phyloP scores from a whole-genome alignment of 352 stramenopile genomes.

The Sclerospora graminicola region DNA sequence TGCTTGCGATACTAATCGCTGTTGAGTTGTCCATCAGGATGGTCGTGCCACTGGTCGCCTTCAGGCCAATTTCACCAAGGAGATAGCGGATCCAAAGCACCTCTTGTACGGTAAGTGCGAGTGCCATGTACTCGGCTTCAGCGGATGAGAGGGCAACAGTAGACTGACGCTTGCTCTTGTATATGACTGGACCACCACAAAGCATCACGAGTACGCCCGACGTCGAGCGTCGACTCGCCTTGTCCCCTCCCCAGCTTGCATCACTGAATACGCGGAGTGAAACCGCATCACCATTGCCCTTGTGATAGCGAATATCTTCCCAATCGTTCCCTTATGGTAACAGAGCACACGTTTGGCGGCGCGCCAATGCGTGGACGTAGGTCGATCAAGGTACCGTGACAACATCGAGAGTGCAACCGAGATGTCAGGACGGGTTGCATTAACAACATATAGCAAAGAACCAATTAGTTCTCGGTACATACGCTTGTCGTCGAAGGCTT shows the following conservation, averaged over 20 bases:
- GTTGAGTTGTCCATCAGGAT: conserved; percentile 7
- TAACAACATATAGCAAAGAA: conserved; percentile 15
- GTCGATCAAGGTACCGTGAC: conserved; percentile 6
- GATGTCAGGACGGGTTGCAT: conserved; percentile 9
- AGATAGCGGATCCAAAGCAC: background rate
- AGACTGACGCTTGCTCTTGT: conserved; percentile 2
- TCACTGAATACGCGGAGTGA: background rate
- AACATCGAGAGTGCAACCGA: conserved; percentile 1
- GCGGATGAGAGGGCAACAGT: background rate
- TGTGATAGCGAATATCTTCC: background rate
- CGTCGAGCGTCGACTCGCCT: conserved; percentile 1
- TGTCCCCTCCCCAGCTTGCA: conserved; percentile 1
- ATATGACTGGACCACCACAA: background rate
- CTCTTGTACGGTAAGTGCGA: background rate
- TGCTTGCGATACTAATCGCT: conserved; percentile 3
- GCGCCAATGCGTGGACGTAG: background rate
- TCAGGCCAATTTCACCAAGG: background rate
- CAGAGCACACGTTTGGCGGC: background rate
- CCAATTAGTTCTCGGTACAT: conserved; percentile 5
- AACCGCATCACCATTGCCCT: background rate
- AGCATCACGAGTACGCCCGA: conserved; percentile 1
- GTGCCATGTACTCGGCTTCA: conserved; percentile 4
- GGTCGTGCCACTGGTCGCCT: background rate
- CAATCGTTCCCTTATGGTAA: conserved; percentile 8
- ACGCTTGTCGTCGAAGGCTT: background rate